Percentiles rank a stretch among this genome's conserved stretches.
These are phyloP conservation scores for Pezicula rhizophila DNA, from an alignment of 2,329 filamentous ascomycete species.

Conservation along the genomic window DNA sequence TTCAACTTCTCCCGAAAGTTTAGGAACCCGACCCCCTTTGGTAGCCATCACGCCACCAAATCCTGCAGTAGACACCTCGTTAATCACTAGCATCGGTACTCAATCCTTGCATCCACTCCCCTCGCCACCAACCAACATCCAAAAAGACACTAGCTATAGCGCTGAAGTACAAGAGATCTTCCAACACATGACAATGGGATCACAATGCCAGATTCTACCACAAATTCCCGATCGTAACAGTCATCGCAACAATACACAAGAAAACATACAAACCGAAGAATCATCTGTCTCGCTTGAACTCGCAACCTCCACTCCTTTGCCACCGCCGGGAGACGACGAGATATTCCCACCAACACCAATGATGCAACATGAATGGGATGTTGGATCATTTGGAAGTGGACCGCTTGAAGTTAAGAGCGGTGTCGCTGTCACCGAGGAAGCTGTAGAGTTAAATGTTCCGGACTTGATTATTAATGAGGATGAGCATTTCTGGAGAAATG, in stretches of 20 bases:
- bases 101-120: background rate
- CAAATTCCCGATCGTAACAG: background rate
- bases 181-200: background rate
- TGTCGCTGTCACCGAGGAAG: conserved; percentile 51
- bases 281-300: background rate
- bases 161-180: background rate
- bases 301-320: conserved; percentile 3
- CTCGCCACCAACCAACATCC: background rate
- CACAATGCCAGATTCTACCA: background rate
- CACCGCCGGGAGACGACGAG: conserved; percentile 8
- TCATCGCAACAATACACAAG: background rate
- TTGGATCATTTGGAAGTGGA: conserved; percentile 31
- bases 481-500: background rate
- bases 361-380: conserved; percentile 27
- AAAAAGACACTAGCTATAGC: background rate
- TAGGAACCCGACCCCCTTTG: no score
- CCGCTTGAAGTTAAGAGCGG: conserved; percentile 44
- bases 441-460: conserved; percentile 39
- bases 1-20: no score
- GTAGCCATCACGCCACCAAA: no score
- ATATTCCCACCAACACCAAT: conserved; percentile 13
- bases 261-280: no score
- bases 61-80: background rate
- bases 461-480: conserved; percentile 32
- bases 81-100: background rate